Percentiles rank a stretch among this genome's conserved stretches.
phyloP scores from a whole-genome alignment of 2,329 filamentous ascomycete genomes.

The Colletotrichum truncatum region DNA sequence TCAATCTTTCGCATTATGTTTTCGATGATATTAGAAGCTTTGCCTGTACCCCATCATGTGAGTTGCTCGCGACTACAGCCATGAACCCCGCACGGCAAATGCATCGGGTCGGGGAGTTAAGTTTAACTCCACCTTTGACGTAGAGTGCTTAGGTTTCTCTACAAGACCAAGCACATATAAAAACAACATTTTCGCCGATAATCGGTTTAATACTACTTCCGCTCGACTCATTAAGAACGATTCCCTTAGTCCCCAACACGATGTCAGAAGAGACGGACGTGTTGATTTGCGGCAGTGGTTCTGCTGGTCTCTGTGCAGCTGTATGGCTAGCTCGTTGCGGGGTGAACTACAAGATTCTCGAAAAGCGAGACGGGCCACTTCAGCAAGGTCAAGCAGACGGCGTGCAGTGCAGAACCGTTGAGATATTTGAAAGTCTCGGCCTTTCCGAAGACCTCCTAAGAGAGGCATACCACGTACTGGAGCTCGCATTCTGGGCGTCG shows the following conservation, averaged over 20 bases:
- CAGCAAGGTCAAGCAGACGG: slow-evolving; percentile 68
- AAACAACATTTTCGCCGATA: no score
- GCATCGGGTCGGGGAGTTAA: no score
- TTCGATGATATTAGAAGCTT: no score
- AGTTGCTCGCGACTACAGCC: no score
- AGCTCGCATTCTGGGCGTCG: slow-evolving; percentile 65
- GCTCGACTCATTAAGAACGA: background rate
- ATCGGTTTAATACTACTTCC: background rate
- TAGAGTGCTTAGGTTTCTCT: no score
- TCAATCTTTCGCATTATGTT: no score
- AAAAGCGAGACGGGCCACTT: slow-evolving; percentile 32
- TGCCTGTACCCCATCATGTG: no score
- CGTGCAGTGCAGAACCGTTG: slow-evolving; percentile 68
- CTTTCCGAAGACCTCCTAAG: slow-evolving; percentile 62
- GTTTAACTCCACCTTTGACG: no score
- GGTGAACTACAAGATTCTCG: slow-evolving; percentile 51
- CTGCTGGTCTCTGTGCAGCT: slow-evolving; percentile 53
- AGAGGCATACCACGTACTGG: slow-evolving; percentile 66
- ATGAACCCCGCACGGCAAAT: no score
- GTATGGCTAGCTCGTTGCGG: slow-evolving; percentile 52
- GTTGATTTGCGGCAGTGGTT: slow-evolving; percentile 32
- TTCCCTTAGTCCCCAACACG: background rate
- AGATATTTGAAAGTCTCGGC: slow-evolving; percentile 69
- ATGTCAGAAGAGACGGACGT: slow-evolving; percentile 24
- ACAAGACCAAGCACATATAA: no score